Base-by-base conservation (phyloP, 2,329 filamentous ascomycete genomes). In the Cladosporium sp. region DNA sequence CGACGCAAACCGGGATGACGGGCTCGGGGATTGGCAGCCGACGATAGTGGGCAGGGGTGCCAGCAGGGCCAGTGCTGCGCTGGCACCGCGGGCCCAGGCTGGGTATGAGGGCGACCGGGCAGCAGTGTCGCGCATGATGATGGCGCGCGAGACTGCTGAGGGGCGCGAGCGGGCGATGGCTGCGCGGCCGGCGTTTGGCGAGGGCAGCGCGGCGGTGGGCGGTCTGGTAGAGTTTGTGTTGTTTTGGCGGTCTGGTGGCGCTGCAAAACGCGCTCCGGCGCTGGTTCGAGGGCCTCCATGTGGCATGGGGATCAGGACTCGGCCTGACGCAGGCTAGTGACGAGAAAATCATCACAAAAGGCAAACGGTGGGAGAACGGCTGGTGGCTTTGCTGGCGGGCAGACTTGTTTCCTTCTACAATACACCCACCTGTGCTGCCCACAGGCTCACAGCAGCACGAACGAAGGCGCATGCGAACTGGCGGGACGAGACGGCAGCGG, bases 41-140 rank as follows among this genome's bases (percentile, higher is more conserved):
- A 46, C 44, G 44, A 46, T 28, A 28, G 22, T 28, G 22, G 22
- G 22, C 44, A 46, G 34, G 44, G 44, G 44, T 46, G n/a, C 22
- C 22, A 28, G 22, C 22, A 5, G 37, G 34, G 32, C 16, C 13
- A 19, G 44, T 18, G 33, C 44, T 46, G 16, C 44, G 44, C 44
- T 46, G 44, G 33, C 33, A 13, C 11, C 6, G 34, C 34, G 10
- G 34, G 34, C 34, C 31, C 44, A 38, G 34, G 11, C 8, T 11
- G 19, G 22, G 9, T 32, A 46, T 31, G 33, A 14, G 31, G 42
- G 18, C n/a, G 18, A 28, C 19, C 44, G 18, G 33, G 34, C 34
- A 34, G 42, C 42, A 34, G 14, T 28, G 22, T 28, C 22, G 22
- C 22, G 22, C 43, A 33, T 34, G 22, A 46, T 46, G 33, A 46